phyloP scores from a whole-genome alignment of 2,329 filamentous ascomycete species.

The Triangularia verruculosa region DNA sequence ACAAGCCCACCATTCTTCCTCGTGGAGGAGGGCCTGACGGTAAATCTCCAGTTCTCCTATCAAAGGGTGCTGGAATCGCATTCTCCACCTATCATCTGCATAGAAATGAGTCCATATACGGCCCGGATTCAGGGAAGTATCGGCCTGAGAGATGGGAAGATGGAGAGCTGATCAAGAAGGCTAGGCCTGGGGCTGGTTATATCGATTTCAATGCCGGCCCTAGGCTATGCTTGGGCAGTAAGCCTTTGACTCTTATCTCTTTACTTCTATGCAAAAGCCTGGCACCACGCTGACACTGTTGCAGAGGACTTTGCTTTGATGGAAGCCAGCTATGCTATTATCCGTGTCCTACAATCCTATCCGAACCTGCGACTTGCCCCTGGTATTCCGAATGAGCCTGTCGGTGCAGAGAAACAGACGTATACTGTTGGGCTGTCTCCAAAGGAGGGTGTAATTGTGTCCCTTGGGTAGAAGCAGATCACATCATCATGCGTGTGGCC shows the following conservation, averaged over 20 bases:
- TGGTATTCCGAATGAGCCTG: slow-evolving; percentile 19
- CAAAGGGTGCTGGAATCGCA: slow-evolving; percentile 30
- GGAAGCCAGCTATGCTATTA: slow-evolving; percentile 25
- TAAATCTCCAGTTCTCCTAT: slow-evolving; percentile 32
- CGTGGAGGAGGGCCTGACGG: slow-evolving; percentile 37
- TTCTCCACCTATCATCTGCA: slow-evolving; percentile 35
- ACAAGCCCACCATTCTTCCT: slow-evolving; percentile 35
- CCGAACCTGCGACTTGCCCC: slow-evolving; percentile 18
- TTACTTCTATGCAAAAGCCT: not conserved
- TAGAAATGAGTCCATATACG: slow-evolving; percentile 36
- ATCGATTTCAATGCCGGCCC: slow-evolving; percentile 39
- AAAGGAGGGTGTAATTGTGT: not conserved
- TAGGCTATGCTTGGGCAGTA: slow-evolving; percentile 32
- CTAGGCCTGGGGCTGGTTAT: slow-evolving; percentile 36
- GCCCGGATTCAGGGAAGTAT: slow-evolving; percentile 36
- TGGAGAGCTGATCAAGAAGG: slow-evolving; percentile 25
- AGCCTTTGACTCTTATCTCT: not conserved
- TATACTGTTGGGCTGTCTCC: slow-evolving; percentile 25
- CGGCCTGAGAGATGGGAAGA: slow-evolving; percentile 39
- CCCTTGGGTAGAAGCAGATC: not conserved
- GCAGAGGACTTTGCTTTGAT: slow-evolving; percentile 33
- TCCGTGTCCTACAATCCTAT: slow-evolving; percentile 22
- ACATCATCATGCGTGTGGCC: not conserved
- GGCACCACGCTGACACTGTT: not conserved
- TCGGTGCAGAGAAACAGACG: slow-evolving; percentile 26